These are phyloP conservation scores for Spinacia oleracea DNA, from an alignment of 179 eudicot species.

Conservation along the genomic window DNA sequence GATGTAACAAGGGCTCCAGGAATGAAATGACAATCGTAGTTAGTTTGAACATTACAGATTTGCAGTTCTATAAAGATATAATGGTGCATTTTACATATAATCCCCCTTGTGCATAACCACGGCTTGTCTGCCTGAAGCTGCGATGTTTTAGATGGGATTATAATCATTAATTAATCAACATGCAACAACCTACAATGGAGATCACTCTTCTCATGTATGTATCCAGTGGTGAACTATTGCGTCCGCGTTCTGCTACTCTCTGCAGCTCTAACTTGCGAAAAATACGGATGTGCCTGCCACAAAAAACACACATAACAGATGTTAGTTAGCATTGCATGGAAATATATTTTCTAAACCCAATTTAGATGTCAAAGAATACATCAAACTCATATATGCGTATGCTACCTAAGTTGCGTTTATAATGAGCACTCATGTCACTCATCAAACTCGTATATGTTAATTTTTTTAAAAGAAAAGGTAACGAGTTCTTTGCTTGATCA, in stretches of 20 bases:
- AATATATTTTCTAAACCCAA: background rate
- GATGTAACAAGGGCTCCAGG: constrained; percentile 9
- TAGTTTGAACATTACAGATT: background rate
- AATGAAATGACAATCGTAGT: constrained; percentile 1
- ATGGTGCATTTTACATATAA: constrained; percentile 8
- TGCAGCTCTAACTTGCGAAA: constrained; percentile 88
- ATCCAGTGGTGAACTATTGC: constrained; percentile 30
- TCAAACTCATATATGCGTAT: background rate
- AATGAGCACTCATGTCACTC: background rate
- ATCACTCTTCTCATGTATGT: background rate
- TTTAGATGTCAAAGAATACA: background rate
- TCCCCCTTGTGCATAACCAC: background rate
- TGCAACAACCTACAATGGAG: constrained; percentile 16
- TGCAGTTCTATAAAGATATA: constrained; percentile 10
- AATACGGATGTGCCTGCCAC: constrained; percentile 77
- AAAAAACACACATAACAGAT: constrained; percentile 10
- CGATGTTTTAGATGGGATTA: constrained; percentile 6
- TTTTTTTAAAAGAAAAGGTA: too few relatives aligned
- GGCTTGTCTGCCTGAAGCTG: background rate
- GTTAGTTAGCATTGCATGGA: background rate
- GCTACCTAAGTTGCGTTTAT: background rate
- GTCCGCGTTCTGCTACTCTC: constrained; percentile 74
- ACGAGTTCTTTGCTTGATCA: background rate
- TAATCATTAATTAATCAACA: too few relatives aligned
- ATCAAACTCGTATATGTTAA: too few relatives aligned